Percentiles rank a stretch among this genome's conserved stretches.
Conservation (phyloP, 2,329 filamentous ascomycete species). For the Sporothrix curviconia region DNA sequence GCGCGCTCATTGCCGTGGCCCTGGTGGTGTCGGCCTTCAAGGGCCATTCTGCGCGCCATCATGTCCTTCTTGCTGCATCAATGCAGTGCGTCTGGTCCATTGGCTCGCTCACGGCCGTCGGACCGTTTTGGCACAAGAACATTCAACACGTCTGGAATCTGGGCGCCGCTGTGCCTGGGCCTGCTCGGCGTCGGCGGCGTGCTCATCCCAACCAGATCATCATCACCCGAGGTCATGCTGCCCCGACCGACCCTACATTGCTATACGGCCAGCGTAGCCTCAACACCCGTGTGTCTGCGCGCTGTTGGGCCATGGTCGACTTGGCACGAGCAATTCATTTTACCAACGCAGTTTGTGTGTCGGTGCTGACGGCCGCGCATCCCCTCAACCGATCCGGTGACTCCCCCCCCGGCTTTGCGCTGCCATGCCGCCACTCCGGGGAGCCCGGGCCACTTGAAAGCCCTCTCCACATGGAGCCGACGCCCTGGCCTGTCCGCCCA, state of each 20-base stretch:
- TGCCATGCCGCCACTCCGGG: too few species aligned
- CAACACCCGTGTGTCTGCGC: not conserved
- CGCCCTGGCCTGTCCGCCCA: too few species aligned
- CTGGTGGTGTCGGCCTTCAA: not conserved
- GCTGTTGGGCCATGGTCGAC: not conserved
- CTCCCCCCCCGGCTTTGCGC: too few species aligned
- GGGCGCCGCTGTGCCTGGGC: not conserved
- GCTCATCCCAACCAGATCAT: constrained; percentile 8
- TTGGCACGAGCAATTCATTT: too few species aligned
- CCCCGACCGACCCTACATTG: constrained; percentile 1
- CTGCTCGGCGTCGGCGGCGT: not conserved
- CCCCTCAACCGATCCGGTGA: too few species aligned
- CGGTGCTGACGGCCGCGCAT: too few species aligned
- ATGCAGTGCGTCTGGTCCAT: not conserved
- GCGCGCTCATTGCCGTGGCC: not conserved
- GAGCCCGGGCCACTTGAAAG: too few species aligned
- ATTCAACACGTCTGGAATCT: not conserved
- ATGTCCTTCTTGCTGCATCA: constrained; percentile 1
- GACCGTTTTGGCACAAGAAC: not conserved
- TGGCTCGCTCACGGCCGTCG: not conserved
- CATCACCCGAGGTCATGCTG: constrained; percentile 3
- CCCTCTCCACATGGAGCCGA: too few species aligned
- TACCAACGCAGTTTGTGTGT: too few species aligned
- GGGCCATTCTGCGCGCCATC: not conserved
- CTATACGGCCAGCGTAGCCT: constrained; percentile 1